phyloP scores from a whole-genome alignment of 2,329 filamentous ascomycete species.

The Diaporthe australafricana region DNA sequence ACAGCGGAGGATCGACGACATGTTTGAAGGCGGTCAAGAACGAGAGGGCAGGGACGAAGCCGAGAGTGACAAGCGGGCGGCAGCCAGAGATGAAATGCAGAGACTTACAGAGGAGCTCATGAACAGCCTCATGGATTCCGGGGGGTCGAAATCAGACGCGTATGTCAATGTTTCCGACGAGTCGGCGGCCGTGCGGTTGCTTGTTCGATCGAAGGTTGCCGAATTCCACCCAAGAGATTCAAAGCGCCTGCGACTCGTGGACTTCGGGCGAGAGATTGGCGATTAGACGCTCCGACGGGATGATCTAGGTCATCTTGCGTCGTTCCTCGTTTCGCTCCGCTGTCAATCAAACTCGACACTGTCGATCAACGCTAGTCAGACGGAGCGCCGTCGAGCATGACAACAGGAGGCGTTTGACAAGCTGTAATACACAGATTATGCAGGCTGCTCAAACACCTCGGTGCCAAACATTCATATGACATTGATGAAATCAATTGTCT shows the following conservation, averaged over 20 bases:
- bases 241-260: slow-evolving; percentile 67
- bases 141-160: slow-evolving; percentile 64
- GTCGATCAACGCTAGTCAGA: slow-evolving; percentile 29
- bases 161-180: slow-evolving; percentile 71
- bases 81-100: slow-evolving; percentile 68
- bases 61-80: slow-evolving; percentile 59
- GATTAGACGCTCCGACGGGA: slow-evolving; percentile 49
- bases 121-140: slow-evolving; percentile 66
- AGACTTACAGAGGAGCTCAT: slow-evolving; percentile 70
- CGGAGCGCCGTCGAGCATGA: slow-evolving; percentile 16
- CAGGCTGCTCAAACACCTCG: slow-evolving; percentile 2
- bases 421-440: slow-evolving; percentile 26
- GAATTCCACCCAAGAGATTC: slow-evolving; percentile 75
- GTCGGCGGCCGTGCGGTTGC: slow-evolving; percentile 71
- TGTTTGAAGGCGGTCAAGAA: slow-evolving; percentile 60
- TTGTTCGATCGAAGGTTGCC: slow-evolving; percentile 74
- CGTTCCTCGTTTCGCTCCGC: slow-evolving; percentile 10
- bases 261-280: slow-evolving; percentile 74
- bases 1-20: slow-evolving; percentile 73
- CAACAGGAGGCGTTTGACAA: slow-evolving; percentile 26
- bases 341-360: slow-evolving; percentile 33
- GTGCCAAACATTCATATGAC: slow-evolving; percentile 2
- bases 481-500: background rate
- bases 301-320: slow-evolving; percentile 23
- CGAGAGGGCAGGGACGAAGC: slow-evolving; percentile 44